A percentile compares a stretch with the other conserved stretches of the same genome.
These are phyloP conservation scores for Beauveria bassiana DNA, from an alignment of 2,329 filamentous ascomycete species.

Conservation along the genomic window DNA sequence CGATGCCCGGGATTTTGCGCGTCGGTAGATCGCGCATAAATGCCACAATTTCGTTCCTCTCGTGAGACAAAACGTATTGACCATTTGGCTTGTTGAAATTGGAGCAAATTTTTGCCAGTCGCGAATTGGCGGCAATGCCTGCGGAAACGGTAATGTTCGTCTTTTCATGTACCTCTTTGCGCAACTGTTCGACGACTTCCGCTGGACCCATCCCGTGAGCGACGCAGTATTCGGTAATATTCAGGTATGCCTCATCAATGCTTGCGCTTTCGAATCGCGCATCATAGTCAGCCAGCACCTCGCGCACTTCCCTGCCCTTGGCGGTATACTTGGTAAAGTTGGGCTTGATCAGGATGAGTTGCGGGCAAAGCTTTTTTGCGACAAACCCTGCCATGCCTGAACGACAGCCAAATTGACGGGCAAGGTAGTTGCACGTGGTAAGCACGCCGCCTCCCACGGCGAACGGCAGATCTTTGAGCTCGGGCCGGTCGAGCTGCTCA, in stretches of 20 bases:
- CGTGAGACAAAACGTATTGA: conserved; percentile 68
- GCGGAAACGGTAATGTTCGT: conserved; percentile 86
- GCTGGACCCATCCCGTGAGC: conserved; percentile 61
- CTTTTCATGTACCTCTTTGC: conserved; percentile 65
- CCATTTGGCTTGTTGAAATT: conserved; percentile 97
- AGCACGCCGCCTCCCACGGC: conserved; percentile 69
- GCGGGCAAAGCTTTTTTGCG: conserved; percentile 85
- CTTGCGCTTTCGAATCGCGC: conserved; percentile 86
- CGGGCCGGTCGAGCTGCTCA: conserved; percentile 75
- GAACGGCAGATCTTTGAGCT: conserved; percentile 80
- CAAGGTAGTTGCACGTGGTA: conserved; percentile 75
- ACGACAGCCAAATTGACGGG: conserved; percentile 80
- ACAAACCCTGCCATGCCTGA: conserved; percentile 97
- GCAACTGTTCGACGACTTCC: conserved; percentile 69
- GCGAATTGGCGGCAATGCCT: conserved; percentile 88
- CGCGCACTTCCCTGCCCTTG: conserved; percentile 81
- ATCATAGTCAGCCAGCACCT: conserved; percentile 80
- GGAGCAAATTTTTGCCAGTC: conserved; percentile 89
- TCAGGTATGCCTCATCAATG: conserved; percentile 93
- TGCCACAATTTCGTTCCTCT: conserved; percentile 66
- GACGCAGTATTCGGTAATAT: conserved; percentile 80
- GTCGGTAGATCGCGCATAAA: conserved; percentile 83
- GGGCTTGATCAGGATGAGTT: conserved; percentile 71
- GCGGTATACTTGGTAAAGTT: conserved; percentile 88
- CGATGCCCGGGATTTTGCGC: conserved; percentile 91